A percentile compares a stretch with the other conserved stretches of the same genome.
These are phyloP conservation scores for Paspalum vaginatum DNA, from an alignment of 176 grass and related monocot genomes.

Conservation along the genomic window DNA sequence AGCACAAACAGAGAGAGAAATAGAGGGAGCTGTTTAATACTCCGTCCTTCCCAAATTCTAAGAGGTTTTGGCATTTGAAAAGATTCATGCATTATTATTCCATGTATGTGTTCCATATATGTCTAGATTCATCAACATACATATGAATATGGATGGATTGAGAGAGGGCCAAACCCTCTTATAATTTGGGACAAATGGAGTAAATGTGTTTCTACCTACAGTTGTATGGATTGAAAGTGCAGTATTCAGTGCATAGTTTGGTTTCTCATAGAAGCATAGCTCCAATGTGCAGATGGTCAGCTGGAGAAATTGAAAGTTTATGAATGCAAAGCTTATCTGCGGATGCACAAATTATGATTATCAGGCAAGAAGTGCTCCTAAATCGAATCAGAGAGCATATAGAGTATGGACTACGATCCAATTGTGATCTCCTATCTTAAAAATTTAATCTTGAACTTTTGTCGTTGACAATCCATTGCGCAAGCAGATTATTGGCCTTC, in stretches of 20 bases:
- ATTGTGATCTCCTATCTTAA: not conserved
- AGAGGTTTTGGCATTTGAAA: no score
- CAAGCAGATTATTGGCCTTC: not conserved
- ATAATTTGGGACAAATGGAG: no score
- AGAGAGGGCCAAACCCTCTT: no score
- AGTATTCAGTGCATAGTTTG: not conserved
- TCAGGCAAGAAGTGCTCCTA: conserved; percentile 66
- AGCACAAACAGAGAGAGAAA: not conserved
- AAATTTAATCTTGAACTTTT: not conserved
- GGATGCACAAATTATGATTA: conserved; percentile 64
- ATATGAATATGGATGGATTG: no score
- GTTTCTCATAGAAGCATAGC: not conserved
- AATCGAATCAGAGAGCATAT: conserved; percentile 61
- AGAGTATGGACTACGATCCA: conserved; percentile 42
- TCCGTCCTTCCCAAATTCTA: no score
- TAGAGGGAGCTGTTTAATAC: no score
- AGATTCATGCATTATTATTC: no score
- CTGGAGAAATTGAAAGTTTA: conserved; percentile 61
- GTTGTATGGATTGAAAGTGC: not conserved
- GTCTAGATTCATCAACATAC: no score
- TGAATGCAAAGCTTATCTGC: conserved; percentile 72
- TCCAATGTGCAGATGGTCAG: conserved; percentile 50
- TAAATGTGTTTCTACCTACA: not conserved
- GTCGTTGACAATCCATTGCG: not conserved
- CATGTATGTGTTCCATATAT: no score